phyloP scores from a whole-genome alignment of 176 grass and related monocot species.

The Juncus effusus region DNA sequence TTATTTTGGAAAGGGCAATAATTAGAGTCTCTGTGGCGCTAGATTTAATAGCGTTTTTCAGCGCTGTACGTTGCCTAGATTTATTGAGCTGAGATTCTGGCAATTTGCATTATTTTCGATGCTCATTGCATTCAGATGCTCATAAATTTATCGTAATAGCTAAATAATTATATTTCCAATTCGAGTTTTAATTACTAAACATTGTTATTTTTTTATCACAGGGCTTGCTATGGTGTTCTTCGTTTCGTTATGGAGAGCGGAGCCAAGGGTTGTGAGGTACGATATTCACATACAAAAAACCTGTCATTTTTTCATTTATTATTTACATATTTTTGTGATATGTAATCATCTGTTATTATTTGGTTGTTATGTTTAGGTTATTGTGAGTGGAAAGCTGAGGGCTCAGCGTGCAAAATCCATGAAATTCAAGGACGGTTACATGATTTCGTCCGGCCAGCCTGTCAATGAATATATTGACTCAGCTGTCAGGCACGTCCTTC shows the following conservation, averaged over 20 bases:
- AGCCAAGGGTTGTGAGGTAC: constrained; percentile 84
- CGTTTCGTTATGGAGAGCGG: constrained; percentile 95
- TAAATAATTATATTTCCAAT: too few species aligned
- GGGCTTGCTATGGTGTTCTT: constrained; percentile 94
- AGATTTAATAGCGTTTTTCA: too few species aligned
- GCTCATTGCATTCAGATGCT: too few species aligned
- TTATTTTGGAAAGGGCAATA: too few species aligned
- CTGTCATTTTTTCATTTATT: not conserved
- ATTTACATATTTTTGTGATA: not conserved
- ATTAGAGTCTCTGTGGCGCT: too few species aligned
- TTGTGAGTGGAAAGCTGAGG: constrained; percentile 87
- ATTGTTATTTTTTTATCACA: constrained; percentile 11
- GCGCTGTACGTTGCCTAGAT: too few species aligned
- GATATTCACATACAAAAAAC: not conserved
- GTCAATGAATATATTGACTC: constrained; percentile 86
- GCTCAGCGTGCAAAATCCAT: constrained; percentile 82
- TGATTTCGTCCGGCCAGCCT: constrained; percentile 90
- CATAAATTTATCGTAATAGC: too few species aligned
- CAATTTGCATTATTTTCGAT: too few species aligned
- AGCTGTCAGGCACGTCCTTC: constrained; percentile 76
- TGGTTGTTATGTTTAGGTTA: constrained; percentile 35
- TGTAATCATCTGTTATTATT: not conserved
- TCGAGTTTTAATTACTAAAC: too few species aligned
- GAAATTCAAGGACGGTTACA: constrained; percentile 96
- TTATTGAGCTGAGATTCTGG: too few species aligned